Percentiles rank a stretch among this genome's conserved stretches.
These are phyloP conservation scores for Leccinum broughii DNA, from an alignment of 768 basidiomycete genomes.

Conservation along the genomic window DNA sequence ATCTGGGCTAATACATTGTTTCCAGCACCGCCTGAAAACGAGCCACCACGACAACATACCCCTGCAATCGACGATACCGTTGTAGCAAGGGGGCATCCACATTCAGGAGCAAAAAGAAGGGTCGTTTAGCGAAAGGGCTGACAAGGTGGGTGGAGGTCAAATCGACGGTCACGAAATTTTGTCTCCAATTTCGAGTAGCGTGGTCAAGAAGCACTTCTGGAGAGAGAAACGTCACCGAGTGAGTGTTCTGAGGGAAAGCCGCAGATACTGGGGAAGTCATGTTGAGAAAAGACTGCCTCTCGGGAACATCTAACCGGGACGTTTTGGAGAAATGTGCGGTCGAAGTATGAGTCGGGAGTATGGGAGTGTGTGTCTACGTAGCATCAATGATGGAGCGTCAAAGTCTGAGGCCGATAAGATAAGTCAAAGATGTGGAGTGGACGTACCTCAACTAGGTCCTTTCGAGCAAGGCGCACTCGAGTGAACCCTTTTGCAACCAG, in stretches of 20 bases:
- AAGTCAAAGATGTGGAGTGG: neutral
- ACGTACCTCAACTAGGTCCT: slow-evolving; percentile 21
- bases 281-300: slow-evolving; percentile 22
- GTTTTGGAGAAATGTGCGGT: neutral
- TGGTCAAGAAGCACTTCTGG: slow-evolving; percentile 61
- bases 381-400: neutral
- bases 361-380: slow-evolving; percentile 11
- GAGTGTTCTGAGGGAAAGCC: slow-evolving; percentile 23
- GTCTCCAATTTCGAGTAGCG: slow-evolving; percentile 80
- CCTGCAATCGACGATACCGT: slow-evolving; percentile 61
- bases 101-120: slow-evolving; percentile 84
- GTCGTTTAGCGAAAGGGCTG: slow-evolving; percentile 74
- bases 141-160: slow-evolving; percentile 56
- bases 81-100: slow-evolving; percentile 80
- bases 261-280: slow-evolving; percentile 21
- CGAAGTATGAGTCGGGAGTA: neutral
- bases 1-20: slow-evolving; percentile 15
- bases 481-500: slow-evolving; percentile 60
- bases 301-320: slow-evolving; percentile 1
- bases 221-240: slow-evolving; percentile 40
- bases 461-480: slow-evolving; percentile 41
- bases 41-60: slow-evolving; percentile 36
- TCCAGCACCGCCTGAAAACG: slow-evolving; percentile 9
- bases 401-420: neutral
- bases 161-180: slow-evolving; percentile 80